Evolutionary conservation across 2,329 filamentous ascomycete species (phyloP).

Genomic region (Monosporascus sp.): DNA sequence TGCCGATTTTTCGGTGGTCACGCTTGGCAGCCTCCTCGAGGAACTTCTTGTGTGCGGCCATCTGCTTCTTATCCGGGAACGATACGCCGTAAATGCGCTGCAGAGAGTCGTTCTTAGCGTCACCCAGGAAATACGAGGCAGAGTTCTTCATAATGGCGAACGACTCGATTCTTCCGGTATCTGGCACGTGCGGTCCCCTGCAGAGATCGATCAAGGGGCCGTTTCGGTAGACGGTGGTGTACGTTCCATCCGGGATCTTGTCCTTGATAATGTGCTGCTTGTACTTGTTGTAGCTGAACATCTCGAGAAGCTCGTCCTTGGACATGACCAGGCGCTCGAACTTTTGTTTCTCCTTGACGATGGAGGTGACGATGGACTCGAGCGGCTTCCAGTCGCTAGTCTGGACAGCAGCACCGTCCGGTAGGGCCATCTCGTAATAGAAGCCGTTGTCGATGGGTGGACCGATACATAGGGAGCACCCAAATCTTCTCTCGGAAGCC

Average conservation of each 20-base stretch:
- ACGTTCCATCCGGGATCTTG: constrained; percentile 83
- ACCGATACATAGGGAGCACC: constrained; percentile 88
- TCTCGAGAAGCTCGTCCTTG: constrained; percentile 87
- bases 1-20: constrained; percentile 89
- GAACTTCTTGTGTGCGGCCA: constrained; percentile 90
- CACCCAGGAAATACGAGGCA: constrained; percentile 85
- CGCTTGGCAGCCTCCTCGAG: constrained; percentile 97
- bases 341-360: constrained; percentile 94
- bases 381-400: constrained; percentile 78
- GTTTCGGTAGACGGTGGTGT: constrained; percentile 90
- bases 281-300: constrained; percentile 98
- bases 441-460: constrained; percentile 89
- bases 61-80: constrained; percentile 90
- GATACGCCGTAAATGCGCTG: constrained; percentile 96
- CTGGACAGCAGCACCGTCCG: constrained; percentile 65
- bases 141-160: constrained; percentile 84
- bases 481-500: constrained; percentile 83
- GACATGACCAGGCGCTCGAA: constrained; percentile 86
- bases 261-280: constrained; percentile 97
- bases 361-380: constrained; percentile 72
- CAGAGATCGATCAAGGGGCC: constrained; percentile 94
- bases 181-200: constrained; percentile 88
- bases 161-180: constrained; percentile 89
- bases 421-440: constrained; percentile 94
- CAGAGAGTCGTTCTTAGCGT: constrained; percentile 88